phyloP scores from a whole-genome alignment of 2,329 filamentous ascomycete genomes.

The Penicillium sp. region DNA sequence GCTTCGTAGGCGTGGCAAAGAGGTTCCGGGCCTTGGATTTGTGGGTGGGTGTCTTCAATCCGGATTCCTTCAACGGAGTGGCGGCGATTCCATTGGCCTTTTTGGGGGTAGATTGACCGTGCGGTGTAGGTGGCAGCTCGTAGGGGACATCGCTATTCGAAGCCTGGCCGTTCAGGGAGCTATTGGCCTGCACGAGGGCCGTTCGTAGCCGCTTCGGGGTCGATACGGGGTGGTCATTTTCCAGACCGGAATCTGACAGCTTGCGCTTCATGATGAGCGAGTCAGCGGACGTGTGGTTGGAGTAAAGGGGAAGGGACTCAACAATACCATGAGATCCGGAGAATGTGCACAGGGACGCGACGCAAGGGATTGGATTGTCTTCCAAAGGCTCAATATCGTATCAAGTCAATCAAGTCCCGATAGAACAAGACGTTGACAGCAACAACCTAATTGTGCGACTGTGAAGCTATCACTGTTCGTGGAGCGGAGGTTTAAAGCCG shows the following conservation, averaged over 20 bases:
- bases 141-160: slow-evolving; percentile 22
- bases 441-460: slow-evolving; percentile 1
- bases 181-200: slow-evolving; percentile 23
- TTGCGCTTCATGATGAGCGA: slow-evolving; percentile 42
- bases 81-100: slow-evolving; percentile 29
- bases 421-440: not conserved
- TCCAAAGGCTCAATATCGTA: slow-evolving; percentile 3
- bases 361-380: slow-evolving; percentile 26
- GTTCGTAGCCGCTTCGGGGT: slow-evolving; percentile 42
- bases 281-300: slow-evolving; percentile 15
- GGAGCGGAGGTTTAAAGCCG: not conserved
- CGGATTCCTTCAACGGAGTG: slow-evolving; percentile 33
- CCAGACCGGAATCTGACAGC: slow-evolving; percentile 35
- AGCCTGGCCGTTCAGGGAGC: slow-evolving; percentile 26
- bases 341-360: slow-evolving; percentile 25
- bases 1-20: slow-evolving; percentile 43
- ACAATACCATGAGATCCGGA: slow-evolving; percentile 35
- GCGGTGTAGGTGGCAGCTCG: slow-evolving; percentile 27
- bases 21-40: slow-evolving; percentile 36
- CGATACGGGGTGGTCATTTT: slow-evolving; percentile 34
- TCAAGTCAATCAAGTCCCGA: not conserved
- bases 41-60: slow-evolving; percentile 38
- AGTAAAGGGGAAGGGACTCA: slow-evolving; percentile 22
- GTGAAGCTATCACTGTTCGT: not conserved
- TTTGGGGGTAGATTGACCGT: slow-evolving; percentile 31